These are phyloP conservation scores for Hemileia vastatrix DNA, from an alignment of 1,284 basidiomycete species.

Conservation along the genomic window DNA sequence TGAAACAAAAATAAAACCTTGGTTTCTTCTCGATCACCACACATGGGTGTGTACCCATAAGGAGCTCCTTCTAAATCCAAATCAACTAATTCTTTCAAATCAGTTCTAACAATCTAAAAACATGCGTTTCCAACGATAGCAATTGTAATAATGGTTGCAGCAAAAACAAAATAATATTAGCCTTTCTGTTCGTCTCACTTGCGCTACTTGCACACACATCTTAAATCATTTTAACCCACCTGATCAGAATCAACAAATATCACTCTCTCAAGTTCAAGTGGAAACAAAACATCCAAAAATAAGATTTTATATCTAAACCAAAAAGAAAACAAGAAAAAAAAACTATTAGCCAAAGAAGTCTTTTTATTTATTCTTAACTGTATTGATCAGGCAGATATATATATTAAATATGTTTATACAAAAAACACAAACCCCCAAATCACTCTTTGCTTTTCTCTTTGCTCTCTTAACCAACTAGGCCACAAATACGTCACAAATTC, in stretches of 20 bases:
- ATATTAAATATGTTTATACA: too few species aligned
- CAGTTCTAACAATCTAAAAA: conserved; percentile 90
- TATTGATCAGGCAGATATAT: not conserved
- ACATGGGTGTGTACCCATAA: conserved; percentile 95
- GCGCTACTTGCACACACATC: not conserved
- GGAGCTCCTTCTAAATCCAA: conserved; percentile 81
- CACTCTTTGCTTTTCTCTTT: conserved; percentile 92
- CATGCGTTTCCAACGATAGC: not conserved
- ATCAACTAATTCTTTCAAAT: conserved; percentile 83
- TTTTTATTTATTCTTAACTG: not conserved
- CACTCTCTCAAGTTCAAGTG: conserved; percentile 93
- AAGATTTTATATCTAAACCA: conserved; percentile 73
- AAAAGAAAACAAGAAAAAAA: not conserved
- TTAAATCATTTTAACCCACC: conserved; percentile 27
- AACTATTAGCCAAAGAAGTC: too few species aligned
- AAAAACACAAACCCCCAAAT: conserved; percentile 66
- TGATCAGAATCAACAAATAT: conserved; percentile 86
- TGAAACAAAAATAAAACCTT: conserved; percentile 99
- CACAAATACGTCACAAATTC: conserved; percentile 98
- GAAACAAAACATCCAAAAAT: conserved; percentile 96
- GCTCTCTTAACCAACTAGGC: conserved; percentile 92
- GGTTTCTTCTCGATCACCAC: conserved; percentile 75
- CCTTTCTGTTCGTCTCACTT: too few species aligned
- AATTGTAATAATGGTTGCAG: not conserved
- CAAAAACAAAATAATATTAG: too few species aligned